A percentile compares a stretch with the other conserved stretches of the same genome.
Conservation (phyloP, 495 filamentous ascomycete genomes). For the Neurospora sp. region DNA sequence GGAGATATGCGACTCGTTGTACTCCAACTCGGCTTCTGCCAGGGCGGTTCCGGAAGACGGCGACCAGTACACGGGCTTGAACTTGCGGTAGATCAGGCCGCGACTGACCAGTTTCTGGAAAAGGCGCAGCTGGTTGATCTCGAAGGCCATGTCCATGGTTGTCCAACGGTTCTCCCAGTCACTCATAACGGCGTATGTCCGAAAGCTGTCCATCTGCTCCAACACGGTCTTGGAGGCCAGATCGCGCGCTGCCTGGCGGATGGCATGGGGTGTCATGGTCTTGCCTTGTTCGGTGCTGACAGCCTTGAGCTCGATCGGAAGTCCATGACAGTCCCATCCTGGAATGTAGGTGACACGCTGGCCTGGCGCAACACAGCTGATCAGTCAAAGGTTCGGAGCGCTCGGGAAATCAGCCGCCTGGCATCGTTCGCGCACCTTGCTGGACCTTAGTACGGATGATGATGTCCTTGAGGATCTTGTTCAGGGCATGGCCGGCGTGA, state of each 20-base stretch:
- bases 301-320: slow-evolving; percentile 97
- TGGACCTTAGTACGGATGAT: slow-evolving; percentile 71
- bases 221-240: slow-evolving; percentile 66
- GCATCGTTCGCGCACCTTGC: slow-evolving; percentile 38
- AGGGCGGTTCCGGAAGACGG: slow-evolving; percentile 83
- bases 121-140: slow-evolving; percentile 73
- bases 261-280: slow-evolving; percentile 27
- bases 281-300: slow-evolving; percentile 43
- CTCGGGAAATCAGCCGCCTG: neutral
- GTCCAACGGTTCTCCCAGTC: slow-evolving; percentile 90
- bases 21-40: slow-evolving; percentile 94
- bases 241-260: slow-evolving; percentile 61
- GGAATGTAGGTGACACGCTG: slow-evolving; percentile 76
- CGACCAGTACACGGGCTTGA: slow-evolving; percentile 95
- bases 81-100: slow-evolving; percentile 76
- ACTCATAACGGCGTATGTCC: slow-evolving; percentile 78
- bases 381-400: neutral
- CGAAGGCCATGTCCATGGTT: slow-evolving; percentile 83
- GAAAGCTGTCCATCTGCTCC: slow-evolving; percentile 74
- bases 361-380: slow-evolving; percentile 12
- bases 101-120: slow-evolving; percentile 78
- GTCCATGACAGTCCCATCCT: slow-evolving; percentile 96
- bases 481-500: slow-evolving; percentile 94
- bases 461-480: slow-evolving; percentile 96
- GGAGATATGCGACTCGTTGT: slow-evolving; percentile 73